phyloP scores from a whole-genome alignment of 148 eudicot species.

The Camellia japonica region DNA sequence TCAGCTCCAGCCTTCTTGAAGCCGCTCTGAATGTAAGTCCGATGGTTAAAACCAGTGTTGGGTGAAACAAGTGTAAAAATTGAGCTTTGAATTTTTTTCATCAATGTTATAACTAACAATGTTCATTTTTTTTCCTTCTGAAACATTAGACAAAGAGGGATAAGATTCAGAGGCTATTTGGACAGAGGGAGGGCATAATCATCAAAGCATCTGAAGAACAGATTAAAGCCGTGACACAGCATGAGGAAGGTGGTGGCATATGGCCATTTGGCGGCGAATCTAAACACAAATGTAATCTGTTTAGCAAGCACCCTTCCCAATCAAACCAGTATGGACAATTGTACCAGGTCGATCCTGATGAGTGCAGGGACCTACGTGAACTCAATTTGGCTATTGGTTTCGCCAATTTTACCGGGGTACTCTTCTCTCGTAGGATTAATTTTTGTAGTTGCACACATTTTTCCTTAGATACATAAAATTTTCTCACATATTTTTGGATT shows the following conservation, averaged over 20 bases:
- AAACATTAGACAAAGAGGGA: conserved; percentile 40
- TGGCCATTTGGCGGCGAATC: conserved; percentile 64
- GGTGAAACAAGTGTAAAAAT: background rate
- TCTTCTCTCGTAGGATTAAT: background rate
- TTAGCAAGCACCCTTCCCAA: conserved; percentile 37
- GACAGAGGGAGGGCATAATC: conserved; percentile 45
- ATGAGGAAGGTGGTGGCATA: conserved; percentile 35
- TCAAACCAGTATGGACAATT: conserved; percentile 58
- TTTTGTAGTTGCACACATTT: background rate
- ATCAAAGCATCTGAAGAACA: conserved; percentile 67
- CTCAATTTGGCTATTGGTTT: conserved; percentile 47
- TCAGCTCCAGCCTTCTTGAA: conserved; percentile 65
- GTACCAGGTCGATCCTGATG: conserved; percentile 37
- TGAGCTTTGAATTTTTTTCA: background rate
- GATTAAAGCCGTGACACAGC: conserved; percentile 53
- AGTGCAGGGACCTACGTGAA: conserved; percentile 40
- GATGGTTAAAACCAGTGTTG: background rate
- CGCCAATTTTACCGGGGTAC: conserved; percentile 66
- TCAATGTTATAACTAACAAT: background rate
- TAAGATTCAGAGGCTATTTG: conserved; percentile 39
- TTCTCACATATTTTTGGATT: too few species aligned
- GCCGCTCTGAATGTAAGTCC: conserved; percentile 64
- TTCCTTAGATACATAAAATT: too few species aligned
- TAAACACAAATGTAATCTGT: conserved; percentile 41
- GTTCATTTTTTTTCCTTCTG: too few species aligned